Evolutionary conservation across 208 protist genomes (phyloP), one percentile per base, ranked within the genome.

Genomic region (Wallacemonas sp.): DNA sequence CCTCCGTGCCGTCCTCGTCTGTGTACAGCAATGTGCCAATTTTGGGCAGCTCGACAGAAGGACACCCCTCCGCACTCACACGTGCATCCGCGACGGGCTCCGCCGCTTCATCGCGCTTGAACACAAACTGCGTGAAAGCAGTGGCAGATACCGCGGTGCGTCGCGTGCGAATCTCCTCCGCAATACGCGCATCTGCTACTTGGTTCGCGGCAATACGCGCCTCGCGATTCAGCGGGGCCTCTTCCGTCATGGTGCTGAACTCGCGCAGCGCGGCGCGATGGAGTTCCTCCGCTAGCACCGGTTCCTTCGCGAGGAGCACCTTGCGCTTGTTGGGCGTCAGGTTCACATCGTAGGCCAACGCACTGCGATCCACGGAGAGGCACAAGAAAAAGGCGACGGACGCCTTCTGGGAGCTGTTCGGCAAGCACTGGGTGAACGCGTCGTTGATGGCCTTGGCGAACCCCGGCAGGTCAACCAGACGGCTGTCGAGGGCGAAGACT

Each of bases 341-440:
- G 64, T 96, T 96, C 21, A 96, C 85, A 54, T 96, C 90, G 70
- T 93, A 96, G 34, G 56, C 53, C n/a, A 56, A 31, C 15, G 62
- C 14, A 14, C 12, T 24, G 27, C 30, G 62, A 17, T 26, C 21
- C 24, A 44, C 69, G 0, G 46, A 0, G 3, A 96, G 22, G 36
- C 84, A 72, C 44, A 96, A 62, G 56, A 96, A 96, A 60, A 91
- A 93, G 17, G 72, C 78, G 14, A 84, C 83, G 47, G 72, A 80
- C 28, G 82, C 74, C 59, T 76, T 71, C 70, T 93, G 86, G 0
- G 79, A 74, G 36, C 84, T 77, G 62, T 85, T 89, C 17, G 90
- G 90, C 51, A 90, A 74, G 62, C 77, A 90, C 66, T 86, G 80
- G 24, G 49, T 51, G 62, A 85, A 96, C 26, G 83, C 83, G 42